Percentiles rank a stretch among this genome's conserved stretches.
phyloP scores from a whole-genome alignment of 768 basidiomycete species.

The Fistulinella prunicolor region DNA sequence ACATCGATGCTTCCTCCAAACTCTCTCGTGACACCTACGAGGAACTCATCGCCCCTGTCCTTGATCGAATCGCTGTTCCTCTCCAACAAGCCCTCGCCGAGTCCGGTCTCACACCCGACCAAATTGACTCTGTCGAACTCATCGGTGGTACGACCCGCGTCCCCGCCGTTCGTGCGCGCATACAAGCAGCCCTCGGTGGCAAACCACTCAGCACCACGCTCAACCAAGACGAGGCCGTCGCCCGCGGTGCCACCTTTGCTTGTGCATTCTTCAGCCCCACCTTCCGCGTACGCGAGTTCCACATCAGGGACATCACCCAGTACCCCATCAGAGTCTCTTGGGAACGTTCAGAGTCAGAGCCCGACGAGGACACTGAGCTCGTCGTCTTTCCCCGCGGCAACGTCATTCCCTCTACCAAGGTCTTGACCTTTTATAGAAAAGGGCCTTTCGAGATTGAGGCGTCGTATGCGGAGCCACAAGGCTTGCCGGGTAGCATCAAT shows the following conservation, averaged over 20 bases:
- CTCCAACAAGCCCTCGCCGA: conserved; percentile 76
- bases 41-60: conserved; percentile 66
- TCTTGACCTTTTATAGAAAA: conserved; percentile 91
- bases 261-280: conserved; percentile 97
- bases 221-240: conserved; percentile 97
- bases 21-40: conserved; percentile 84
- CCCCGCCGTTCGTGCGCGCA: conserved; percentile 85
- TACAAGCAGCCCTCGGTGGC: conserved; percentile 78
- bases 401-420: conserved; percentile 87
- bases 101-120: conserved; percentile 75
- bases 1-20: conserved; percentile 87
- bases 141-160: conserved; percentile 93
- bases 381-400: conserved; percentile 88
- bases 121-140: conserved; percentile 90
- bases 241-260: conserved; percentile 93
- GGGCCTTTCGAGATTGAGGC: conserved; percentile 88
- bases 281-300: conserved; percentile 97
- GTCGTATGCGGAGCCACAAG: conserved; percentile 67
- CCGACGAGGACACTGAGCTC: conserved; percentile 89
- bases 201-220: conserved; percentile 88
- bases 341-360: conserved; percentile 69
- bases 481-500: conserved; percentile 76
- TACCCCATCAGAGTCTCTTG: conserved; percentile 93
- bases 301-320: conserved; percentile 77
- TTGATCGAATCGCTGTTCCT: conserved; percentile 74